Evolutionary conservation across 1,284 basidiomycete species (phyloP), one percentile per base, ranked within the genome.

Genomic region (Ceratobasidium sp.): DNA sequence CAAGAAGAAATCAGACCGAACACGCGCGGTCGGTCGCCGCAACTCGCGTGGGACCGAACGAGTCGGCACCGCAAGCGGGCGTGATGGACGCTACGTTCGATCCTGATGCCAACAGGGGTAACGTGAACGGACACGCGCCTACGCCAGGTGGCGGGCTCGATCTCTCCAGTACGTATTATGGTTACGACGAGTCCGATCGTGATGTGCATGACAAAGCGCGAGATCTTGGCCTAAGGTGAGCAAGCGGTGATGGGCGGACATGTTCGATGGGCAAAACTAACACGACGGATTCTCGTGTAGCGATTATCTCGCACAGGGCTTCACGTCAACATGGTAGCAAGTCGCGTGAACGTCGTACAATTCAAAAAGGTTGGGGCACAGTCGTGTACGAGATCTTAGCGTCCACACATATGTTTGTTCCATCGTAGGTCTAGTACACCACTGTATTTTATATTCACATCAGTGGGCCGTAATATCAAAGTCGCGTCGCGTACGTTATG

Each of bases 281-380:
- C 28, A 53, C 28, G 26, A 26, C 18, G 26, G n/a, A 28, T 53
- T 23, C 21, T 52, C 18, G 50, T n/a, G 23, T 26, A 69, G 65
- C 46, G 65, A 69, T 58, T 69, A 69, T 34, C 65, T 69, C 32
- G 65, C 36, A 41, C 26, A 39, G 52, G 65, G 65, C 28, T 69
- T 69, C 21, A 69, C 65, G 1, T 69, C 65, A 41, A 69, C 65
- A 23, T 69, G 65, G 65, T 69, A 67, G 65, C n/a, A n/a, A n/a
- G n/a, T n/a, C n/a, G n/a, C n/a, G 6, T 39, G 52, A 28, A 16
- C 46, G 52, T 21, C 23, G 34, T 39, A 23, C n/a, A 5, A 30
- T 9, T 45, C 21, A 26, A 53, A 53, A 53, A 14, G 28, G 23
- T 30, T 53, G 52, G 12, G 26, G 23, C 18, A 23, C 21, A n/a